A percentile compares a stretch with the other conserved stretches of the same genome.
These are phyloP conservation scores for Fusarium mexicanum DNA, from an alignment of 2,329 filamentous ascomycete species.

Conservation along the genomic window DNA sequence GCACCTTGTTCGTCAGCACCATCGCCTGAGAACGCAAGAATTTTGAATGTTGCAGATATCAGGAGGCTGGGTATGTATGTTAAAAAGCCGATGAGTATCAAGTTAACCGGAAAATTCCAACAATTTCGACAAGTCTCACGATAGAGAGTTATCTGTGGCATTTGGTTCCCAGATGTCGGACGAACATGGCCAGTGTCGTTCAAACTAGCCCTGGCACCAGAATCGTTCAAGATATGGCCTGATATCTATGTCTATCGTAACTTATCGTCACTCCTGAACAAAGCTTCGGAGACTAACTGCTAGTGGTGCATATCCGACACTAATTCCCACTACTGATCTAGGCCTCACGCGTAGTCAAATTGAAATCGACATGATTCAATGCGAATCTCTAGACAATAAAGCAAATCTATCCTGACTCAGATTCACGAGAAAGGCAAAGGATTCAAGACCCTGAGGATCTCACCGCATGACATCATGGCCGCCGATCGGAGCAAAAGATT, in stretches of 20 bases:
- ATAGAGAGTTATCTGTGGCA: not conserved
- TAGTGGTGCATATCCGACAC: not conserved
- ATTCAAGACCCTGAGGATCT: not conserved
- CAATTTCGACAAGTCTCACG: no score
- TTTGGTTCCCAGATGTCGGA: not conserved
- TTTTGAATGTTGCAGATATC: not conserved
- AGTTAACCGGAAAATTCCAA: no score
- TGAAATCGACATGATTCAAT: not conserved
- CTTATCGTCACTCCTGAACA: not conserved
- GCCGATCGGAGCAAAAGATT: not conserved
- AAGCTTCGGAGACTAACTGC: conserved; percentile 1
- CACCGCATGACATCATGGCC: not conserved
- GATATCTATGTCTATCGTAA: not conserved
- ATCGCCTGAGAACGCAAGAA: not conserved
- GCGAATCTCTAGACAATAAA: not conserved
- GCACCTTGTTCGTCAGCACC: not conserved
- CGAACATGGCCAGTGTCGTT: not conserved
- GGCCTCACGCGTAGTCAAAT: not conserved
- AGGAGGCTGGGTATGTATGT: no score
- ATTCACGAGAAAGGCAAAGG: not conserved
- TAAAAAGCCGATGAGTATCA: not conserved
- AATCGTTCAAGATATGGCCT: not conserved
- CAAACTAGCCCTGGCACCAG: not conserved
- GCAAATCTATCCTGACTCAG: not conserved
- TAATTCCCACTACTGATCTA: not conserved